A percentile compares a stretch with the other conserved stretches of the same genome.
phyloP scores from a whole-genome alignment of 2,329 filamentous ascomycete genomes.

The Thyridium curvatum region DNA sequence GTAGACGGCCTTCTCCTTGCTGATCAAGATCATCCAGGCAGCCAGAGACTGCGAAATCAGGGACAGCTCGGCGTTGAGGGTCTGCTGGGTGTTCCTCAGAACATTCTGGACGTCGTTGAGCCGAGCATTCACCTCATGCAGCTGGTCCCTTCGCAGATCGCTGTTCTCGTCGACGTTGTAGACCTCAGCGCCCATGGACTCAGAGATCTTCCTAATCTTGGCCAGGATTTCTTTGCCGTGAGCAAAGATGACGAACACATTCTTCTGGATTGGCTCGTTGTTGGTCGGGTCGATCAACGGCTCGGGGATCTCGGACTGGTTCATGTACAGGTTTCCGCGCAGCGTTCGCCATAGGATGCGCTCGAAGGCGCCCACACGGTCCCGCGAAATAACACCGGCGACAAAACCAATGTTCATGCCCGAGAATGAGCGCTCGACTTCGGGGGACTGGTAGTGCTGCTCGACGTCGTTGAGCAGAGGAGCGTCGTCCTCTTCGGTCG shows the following conservation, averaged over 20 bases:
- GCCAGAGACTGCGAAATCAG: slow-evolving; percentile 90
- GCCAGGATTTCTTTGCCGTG: slow-evolving; percentile 97
- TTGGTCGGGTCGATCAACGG: slow-evolving; percentile 84
- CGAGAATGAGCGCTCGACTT: slow-evolving; percentile 80
- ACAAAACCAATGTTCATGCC: slow-evolving; percentile 99
- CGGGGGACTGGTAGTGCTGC: slow-evolving; percentile 62
- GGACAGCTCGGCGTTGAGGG: slow-evolving; percentile 84
- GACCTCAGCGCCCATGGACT: slow-evolving; percentile 90
- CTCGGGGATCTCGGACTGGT: slow-evolving; percentile 96
- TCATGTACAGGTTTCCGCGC: slow-evolving; percentile 98
- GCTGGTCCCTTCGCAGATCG: slow-evolving; percentile 89
- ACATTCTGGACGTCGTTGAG: slow-evolving; percentile 89
- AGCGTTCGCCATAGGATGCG: slow-evolving; percentile 96
- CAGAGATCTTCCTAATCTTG: slow-evolving; percentile 98
- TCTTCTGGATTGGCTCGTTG: slow-evolving; percentile 92
- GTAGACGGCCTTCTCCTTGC: slow-evolving; percentile 98
- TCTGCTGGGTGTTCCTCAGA: slow-evolving; percentile 88
- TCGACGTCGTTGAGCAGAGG: slow-evolving; percentile 91
- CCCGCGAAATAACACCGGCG: slow-evolving; percentile 87
- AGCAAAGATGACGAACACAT: slow-evolving; percentile 98
- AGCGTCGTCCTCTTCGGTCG: slow-evolving; percentile 84
- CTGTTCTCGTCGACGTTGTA: slow-evolving; percentile 98
- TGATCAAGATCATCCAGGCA: slow-evolving; percentile 95
- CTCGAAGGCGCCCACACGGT: slow-evolving; percentile 92
- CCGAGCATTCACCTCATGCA: slow-evolving; percentile 93